Conservation (phyloP, 495 filamentous ascomycete genomes). For the Penicillium canariense region DNA sequence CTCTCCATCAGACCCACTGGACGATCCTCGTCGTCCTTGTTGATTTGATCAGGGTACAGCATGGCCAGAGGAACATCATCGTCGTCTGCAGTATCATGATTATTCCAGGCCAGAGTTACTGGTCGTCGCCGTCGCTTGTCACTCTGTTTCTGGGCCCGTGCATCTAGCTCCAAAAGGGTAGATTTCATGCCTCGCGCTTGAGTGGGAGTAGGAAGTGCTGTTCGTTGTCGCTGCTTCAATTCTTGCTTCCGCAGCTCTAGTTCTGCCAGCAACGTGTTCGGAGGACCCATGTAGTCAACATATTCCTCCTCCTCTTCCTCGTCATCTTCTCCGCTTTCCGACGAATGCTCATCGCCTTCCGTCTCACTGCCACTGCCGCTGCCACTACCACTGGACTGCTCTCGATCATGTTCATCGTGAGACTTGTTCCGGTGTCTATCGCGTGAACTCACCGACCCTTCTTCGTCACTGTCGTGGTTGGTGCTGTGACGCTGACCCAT, state of each 20-base stretch:
- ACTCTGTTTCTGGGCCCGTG: slow-evolving; percentile 83
- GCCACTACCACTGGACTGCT: slow-evolving; percentile 18
- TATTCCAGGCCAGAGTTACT: slow-evolving; percentile 89
- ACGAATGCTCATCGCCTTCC: slow-evolving; percentile 24
- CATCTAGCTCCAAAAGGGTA: slow-evolving; percentile 89
- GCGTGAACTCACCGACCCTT: slow-evolving; percentile 1
- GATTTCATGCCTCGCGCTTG: slow-evolving; percentile 77
- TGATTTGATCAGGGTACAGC: slow-evolving; percentile 64
- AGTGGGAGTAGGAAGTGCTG: slow-evolving; percentile 57
- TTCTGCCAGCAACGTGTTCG: slow-evolving; percentile 90
- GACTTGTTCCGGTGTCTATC: slow-evolving; percentile 18
- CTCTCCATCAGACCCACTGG: slow-evolving; percentile 84
- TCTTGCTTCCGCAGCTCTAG: slow-evolving; percentile 85
- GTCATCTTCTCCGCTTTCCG: slow-evolving; percentile 30
- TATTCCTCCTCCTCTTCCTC: slow-evolving; percentile 39
- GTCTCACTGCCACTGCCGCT: too few species aligned
- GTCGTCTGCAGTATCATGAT: slow-evolving; percentile 55
- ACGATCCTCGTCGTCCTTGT: slow-evolving; percentile 55
- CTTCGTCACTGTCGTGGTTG: slow-evolving; percentile 4
- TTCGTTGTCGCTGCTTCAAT: slow-evolving; percentile 70
- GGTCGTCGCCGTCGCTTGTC: slow-evolving; percentile 69
- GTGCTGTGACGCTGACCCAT: slow-evolving; percentile 23
- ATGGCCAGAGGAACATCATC: slow-evolving; percentile 86
- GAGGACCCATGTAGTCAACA: slow-evolving; percentile 62
- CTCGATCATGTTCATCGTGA: slow-evolving; percentile 15